Base-by-base conservation (phyloP, 2,329 filamentous ascomycete species). In the Metarhizium humberi region DNA sequence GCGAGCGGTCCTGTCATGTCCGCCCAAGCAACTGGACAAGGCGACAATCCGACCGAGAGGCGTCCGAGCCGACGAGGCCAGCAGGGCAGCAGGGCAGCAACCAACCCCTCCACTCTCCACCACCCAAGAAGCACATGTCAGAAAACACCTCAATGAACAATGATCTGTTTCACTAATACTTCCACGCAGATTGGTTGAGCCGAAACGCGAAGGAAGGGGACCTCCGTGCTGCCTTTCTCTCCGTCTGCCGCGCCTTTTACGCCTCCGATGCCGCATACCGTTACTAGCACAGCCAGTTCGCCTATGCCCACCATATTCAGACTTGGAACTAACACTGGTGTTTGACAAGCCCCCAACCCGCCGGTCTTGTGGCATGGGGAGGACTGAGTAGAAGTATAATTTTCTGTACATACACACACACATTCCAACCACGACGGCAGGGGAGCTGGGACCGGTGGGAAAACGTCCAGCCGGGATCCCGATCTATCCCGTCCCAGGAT, bases 91-190 rank as follows among this genome's bases (percentile, higher is more conserved):
- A 48, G 45, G 16, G 6, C 45, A 48, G 20, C 20, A 48, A 30
- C 6, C 3, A 48, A n/a, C 45, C 45, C 20, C 45, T 48, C 45
- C 45, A 30, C 45, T 48, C 49, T 51, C 49, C 49, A 51, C 52
- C 52, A 42, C 6, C 13, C 25, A 13, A 25, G 38, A 57, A 59
- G 60, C 60, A 61, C 58, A 63, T 62, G 63, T 60, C 61, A 62
- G 57, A 59, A 60, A 62, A 60, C 54, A 60, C 51, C 61, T 56
- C 60, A 60, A 49, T 42, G 49, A 46, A 51, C 30, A 43, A 45
- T 46, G 36, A 16, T 36, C 43, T 46, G 49, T 32, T 46, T 51
- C 36, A 52, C 40, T 52, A 34, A 34, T 34, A 16, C 43, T 48
- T 32, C 18, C 20, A 36, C 51, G 51, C 32, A 45, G 42, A 53